These are phyloP conservation scores for Solanum gracilifrons DNA, from an alignment of 257 asterid species.

Conservation along the genomic window DNA sequence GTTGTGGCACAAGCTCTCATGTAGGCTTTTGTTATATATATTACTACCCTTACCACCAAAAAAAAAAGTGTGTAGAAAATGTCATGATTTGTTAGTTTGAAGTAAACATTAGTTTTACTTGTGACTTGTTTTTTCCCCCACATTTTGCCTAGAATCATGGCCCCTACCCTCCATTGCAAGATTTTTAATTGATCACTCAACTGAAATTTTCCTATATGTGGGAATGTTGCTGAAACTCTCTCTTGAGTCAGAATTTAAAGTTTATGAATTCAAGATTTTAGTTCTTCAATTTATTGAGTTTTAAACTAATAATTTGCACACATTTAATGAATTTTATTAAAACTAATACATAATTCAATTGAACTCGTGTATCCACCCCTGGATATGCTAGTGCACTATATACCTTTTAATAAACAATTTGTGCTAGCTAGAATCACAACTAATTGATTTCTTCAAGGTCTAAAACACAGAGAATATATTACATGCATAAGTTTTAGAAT, in stretches of 20 bases:
- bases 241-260: too few species aligned
- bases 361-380: too few species aligned
- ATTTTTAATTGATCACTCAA: not conserved
- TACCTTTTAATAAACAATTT: not conserved
- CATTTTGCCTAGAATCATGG: not conserved
- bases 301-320: too few species aligned
- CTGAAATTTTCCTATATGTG: not conserved
- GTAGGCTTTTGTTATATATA: not conserved
- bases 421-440: not conserved
- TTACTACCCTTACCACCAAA: not conserved
- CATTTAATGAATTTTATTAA: too few species aligned
- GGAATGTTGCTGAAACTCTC: not conserved
- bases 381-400: not conserved
- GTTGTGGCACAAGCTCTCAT: not conserved
- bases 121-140: not conserved
- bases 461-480: not conserved
- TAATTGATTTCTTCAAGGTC: not conserved
- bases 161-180: not conserved
- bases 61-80: not conserved
- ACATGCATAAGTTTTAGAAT: not conserved
- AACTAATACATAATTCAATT: too few species aligned
- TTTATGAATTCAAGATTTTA: too few species aligned
- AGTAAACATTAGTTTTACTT: not conserved
- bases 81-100: not conserved
- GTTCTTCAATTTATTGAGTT: too few species aligned